These are phyloP conservation scores for Penicillium sp. DNA, from an alignment of 2,329 filamentous ascomycete genomes.

Conservation along the genomic window DNA sequence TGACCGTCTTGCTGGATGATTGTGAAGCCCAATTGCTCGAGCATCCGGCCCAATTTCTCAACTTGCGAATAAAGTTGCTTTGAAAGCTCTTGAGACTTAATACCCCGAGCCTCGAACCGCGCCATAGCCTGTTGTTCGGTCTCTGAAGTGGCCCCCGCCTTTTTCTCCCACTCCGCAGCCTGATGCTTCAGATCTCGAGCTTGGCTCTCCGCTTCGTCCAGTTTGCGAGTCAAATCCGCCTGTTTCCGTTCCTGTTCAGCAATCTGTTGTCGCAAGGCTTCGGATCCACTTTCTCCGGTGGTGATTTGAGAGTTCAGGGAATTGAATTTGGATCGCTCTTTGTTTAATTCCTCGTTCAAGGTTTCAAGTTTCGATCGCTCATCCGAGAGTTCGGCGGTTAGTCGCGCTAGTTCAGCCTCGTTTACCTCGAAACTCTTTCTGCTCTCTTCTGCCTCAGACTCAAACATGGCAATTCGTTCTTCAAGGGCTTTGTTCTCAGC, in stretches of 20 bases:
- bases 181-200: conserved; percentile 75
- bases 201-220: conserved; percentile 73
- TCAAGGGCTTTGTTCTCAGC: conserved; percentile 64
- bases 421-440: conserved; percentile 55
- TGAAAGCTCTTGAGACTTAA: conserved; percentile 77
- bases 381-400: conserved; percentile 55
- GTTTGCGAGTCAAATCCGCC: conserved; percentile 64
- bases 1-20: conserved; percentile 70
- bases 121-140: conserved; percentile 40
- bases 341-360: conserved; percentile 55
- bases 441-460: conserved; percentile 56
- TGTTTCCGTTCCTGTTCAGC: conserved; percentile 74
- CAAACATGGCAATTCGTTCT: conserved; percentile 55
- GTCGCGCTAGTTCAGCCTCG: conserved; percentile 52
- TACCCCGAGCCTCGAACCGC: conserved; percentile 68
- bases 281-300: conserved; percentile 80
- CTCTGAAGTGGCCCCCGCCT: conserved; percentile 39
- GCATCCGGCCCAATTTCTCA: conserved; percentile 74
- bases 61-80: conserved; percentile 80
- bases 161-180: conserved; percentile 66
- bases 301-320: conserved; percentile 69
- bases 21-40: conserved; percentile 84
- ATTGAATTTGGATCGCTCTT: conserved; percentile 68
- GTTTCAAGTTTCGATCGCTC: conserved; percentile 49
- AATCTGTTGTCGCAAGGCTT: conserved; percentile 70